phyloP scores from a whole-genome alignment of 306 rosid genomes.

The Castanea mollissima region DNA sequence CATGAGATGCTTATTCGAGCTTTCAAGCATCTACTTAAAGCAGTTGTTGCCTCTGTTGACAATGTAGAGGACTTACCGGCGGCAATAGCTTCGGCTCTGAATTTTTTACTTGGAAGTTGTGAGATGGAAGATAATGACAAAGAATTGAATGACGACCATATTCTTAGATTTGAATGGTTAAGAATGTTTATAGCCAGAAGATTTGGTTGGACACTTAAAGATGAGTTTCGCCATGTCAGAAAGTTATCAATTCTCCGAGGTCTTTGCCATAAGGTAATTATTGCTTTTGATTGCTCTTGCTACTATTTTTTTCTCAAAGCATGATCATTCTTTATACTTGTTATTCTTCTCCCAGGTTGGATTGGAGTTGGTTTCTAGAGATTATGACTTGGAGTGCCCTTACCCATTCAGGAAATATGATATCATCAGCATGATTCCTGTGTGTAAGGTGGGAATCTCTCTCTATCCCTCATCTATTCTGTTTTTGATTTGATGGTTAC shows the following conservation, averaged over 20 bases:
- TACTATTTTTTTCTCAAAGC: conserved; percentile 4
- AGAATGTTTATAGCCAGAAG: conserved; percentile 45
- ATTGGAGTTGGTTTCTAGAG: conserved; percentile 79
- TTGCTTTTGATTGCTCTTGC: not conserved
- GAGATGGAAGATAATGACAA: conserved; percentile 44
- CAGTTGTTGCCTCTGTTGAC: conserved; percentile 63
- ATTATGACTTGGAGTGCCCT: conserved; percentile 73
- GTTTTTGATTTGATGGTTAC: conserved; percentile 10
- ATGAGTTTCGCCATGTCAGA: conserved; percentile 79
- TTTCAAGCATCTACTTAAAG: conserved; percentile 80
- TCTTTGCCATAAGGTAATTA: conserved; percentile 76
- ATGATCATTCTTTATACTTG: conserved; percentile 5
- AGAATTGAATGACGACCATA: conserved; percentile 38
- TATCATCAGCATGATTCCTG: conserved; percentile 79
- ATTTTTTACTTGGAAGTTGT: conserved; percentile 68
- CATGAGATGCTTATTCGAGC: conserved; percentile 98
- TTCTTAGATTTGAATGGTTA: conserved; percentile 72
- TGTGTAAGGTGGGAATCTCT: conserved; percentile 69
- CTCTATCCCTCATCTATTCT: not conserved
- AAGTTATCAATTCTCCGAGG: conserved; percentile 85
- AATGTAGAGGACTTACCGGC: conserved; percentile 53
- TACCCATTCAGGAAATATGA: conserved; percentile 74
- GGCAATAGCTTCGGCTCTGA: conserved; percentile 61
- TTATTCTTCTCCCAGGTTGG: conserved; percentile 60
- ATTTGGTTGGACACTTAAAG: conserved; percentile 73